These are phyloP conservation scores for Blastosporella zonata DNA, from an alignment of 1,284 basidiomycete species.

Conservation along the genomic window DNA sequence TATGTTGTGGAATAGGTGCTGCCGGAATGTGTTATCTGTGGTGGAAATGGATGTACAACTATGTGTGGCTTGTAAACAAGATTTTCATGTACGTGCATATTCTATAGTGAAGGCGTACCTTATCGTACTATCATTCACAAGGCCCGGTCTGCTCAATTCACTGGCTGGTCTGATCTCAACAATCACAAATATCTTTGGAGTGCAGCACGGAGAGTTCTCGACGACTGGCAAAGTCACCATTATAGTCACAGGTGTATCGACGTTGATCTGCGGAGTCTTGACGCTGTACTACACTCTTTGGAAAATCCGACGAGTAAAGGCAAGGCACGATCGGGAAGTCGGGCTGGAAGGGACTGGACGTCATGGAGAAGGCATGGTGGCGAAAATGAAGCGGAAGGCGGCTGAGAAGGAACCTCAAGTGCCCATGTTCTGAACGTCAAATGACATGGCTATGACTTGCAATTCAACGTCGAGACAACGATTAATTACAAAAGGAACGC, in stretches of 20 bases:
- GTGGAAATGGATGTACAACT: conserved; percentile 62
- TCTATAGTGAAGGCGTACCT: neutral
- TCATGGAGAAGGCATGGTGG: conserved; percentile 46
- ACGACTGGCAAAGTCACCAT: conserved; percentile 42
- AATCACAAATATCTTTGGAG: conserved; percentile 46
- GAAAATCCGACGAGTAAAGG: conserved; percentile 42
- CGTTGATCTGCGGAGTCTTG: conserved; percentile 38
- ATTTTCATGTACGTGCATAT: conserved; percentile 46
- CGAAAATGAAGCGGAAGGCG: conserved; percentile 29
- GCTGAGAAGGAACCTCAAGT: conserved; percentile 9
- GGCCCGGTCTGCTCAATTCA: conserved; percentile 53
- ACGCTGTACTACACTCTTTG: conserved; percentile 40
- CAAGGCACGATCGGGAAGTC: conserved; percentile 40
- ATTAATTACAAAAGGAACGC: no score
- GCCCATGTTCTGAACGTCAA: neutral
- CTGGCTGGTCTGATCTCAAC: conserved; percentile 53
- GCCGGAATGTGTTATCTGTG: conserved; percentile 52
- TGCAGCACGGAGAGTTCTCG: conserved; percentile 43
- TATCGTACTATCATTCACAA: conserved; percentile 20
- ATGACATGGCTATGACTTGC: neutral
- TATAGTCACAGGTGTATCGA: conserved; percentile 39
- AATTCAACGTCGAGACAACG: no score
- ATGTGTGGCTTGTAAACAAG: conserved; percentile 56
- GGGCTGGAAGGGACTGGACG: conserved; percentile 43
- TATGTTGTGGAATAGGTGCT: conserved; percentile 50